Conservation (phyloP, 2,329 filamentous ascomycete species). For the Curvularia sp. region DNA sequence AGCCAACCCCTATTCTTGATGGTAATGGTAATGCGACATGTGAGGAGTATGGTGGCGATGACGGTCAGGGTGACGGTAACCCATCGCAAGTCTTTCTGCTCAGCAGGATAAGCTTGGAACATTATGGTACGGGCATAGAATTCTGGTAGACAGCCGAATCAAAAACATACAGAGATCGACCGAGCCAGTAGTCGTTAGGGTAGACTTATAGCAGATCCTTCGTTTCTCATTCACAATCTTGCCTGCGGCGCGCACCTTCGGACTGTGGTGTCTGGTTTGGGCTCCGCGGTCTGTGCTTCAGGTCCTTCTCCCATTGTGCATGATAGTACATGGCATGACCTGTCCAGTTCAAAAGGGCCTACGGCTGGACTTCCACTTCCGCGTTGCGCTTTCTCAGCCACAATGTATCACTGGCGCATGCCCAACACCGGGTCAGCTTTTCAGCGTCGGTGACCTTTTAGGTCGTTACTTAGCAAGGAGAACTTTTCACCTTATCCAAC, state of each 20-base stretch:
- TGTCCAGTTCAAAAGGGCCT: not conserved
- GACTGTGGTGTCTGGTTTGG: not conserved
- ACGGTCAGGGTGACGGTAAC: constrained; percentile 29
- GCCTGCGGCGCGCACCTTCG: not conserved
- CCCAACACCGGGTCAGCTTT: not conserved
- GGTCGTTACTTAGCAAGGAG: not conserved
- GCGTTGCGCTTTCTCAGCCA: not conserved
- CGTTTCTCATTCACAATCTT: not conserved
- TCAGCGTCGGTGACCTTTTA: no score
- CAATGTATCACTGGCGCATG: not conserved
- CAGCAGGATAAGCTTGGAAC: constrained; percentile 31
- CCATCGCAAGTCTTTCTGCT: constrained; percentile 33
- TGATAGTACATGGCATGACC: not conserved
- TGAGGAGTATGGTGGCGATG: constrained; percentile 28
- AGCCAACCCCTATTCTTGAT: constrained; percentile 36
- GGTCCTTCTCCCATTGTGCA: not conserved
- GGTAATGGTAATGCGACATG: constrained; percentile 26
- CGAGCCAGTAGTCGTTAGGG: not conserved
- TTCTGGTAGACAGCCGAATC: not conserved
- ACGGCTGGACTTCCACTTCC: not conserved
- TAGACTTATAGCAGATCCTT: constrained; percentile 4
- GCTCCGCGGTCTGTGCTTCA: not conserved
- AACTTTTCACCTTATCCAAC: not conserved
- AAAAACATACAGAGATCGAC: not conserved
- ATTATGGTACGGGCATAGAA: constrained; percentile 16